These are phyloP conservation scores for Lentinula edodes DNA, from an alignment of 768 basidiomycete genomes.

Conservation along the genomic window DNA sequence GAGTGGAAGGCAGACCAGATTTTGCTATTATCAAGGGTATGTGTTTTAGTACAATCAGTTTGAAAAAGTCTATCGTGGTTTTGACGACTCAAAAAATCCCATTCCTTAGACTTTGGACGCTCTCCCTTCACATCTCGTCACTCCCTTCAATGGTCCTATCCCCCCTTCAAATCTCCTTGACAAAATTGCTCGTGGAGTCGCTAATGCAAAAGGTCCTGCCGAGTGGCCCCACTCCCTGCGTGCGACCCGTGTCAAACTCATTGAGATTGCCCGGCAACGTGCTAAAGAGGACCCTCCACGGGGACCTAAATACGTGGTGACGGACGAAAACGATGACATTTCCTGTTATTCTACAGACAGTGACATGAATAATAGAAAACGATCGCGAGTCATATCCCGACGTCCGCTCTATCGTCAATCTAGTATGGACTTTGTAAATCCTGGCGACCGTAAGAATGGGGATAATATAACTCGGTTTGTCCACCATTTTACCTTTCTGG, in stretches of 20 bases:
- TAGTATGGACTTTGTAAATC: conserved; percentile 81
- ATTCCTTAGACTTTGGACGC: conserved; percentile 69
- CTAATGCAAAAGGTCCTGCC: conserved; percentile 64
- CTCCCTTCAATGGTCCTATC: conserved; percentile 79
- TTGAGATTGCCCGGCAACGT: conserved; percentile 67
- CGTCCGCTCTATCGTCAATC: conserved; percentile 74
- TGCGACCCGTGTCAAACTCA: conserved; percentile 76
- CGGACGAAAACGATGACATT: conserved; percentile 39
- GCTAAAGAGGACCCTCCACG: conserved; percentile 44
- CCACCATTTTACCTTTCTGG: background rate
- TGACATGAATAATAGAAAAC: conserved; percentile 35
- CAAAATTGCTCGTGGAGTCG: conserved; percentile 76
- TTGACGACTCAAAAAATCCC: background rate
- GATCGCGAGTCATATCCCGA: conserved; percentile 24
- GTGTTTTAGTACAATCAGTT: conserved; percentile 19
- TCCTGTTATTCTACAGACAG: conserved; percentile 20
- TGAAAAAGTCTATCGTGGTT: background rate
- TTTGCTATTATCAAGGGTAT: conserved; percentile 59
- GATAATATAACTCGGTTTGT: conserved; percentile 60
- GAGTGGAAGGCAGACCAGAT: conserved; percentile 77
- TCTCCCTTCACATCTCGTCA: conserved; percentile 77
- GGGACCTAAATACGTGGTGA: conserved; percentile 31
- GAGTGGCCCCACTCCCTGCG: conserved; percentile 84
- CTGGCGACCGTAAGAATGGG: conserved; percentile 43
- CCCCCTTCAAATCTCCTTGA: conserved; percentile 85